Conservation (phyloP, 805 yeast genomes). For the Zygosaccharomyces bailii region DNA sequence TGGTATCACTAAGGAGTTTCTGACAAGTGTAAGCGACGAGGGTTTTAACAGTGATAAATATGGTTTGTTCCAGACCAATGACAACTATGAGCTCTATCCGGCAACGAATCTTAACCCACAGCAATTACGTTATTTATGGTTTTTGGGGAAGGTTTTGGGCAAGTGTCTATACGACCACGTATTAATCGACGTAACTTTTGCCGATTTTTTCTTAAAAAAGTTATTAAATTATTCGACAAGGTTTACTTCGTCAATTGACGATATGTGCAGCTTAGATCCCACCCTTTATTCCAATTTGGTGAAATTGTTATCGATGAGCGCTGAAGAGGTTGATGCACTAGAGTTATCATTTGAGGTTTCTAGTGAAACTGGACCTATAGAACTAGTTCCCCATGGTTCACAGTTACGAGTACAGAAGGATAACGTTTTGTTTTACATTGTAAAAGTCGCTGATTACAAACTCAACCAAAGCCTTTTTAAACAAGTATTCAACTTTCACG, state of each 20-base stretch:
- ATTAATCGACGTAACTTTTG: slow-evolving; percentile 76
- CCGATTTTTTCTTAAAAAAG: slow-evolving; percentile 77
- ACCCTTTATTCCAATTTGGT: slow-evolving; percentile 62
- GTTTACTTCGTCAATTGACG: slow-evolving; percentile 60
- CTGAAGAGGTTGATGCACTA: slow-evolving; percentile 49
- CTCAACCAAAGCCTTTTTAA: slow-evolving; percentile 62
- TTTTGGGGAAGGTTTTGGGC: slow-evolving; percentile 81
- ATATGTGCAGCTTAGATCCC: slow-evolving; percentile 64
- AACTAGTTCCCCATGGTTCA: slow-evolving; percentile 61
- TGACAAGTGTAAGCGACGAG: slow-evolving; percentile 66
- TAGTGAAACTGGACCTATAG: slow-evolving; percentile 49
- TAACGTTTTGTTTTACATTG: slow-evolving; percentile 71
- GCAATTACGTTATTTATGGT: slow-evolving; percentile 43
- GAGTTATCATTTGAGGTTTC: slow-evolving; percentile 66
- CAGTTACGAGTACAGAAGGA: slow-evolving; percentile 50
- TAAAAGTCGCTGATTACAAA: slow-evolving; percentile 73
- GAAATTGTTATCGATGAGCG: slow-evolving; percentile 54
- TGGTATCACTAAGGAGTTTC: slow-evolving; percentile 87
- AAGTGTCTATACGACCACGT: slow-evolving; percentile 84
- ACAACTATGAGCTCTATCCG: slow-evolving; percentile 68
- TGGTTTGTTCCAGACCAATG: slow-evolving; percentile 42
- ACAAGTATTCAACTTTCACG: slow-evolving; percentile 54
- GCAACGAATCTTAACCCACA: slow-evolving; percentile 24
- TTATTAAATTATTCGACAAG: slow-evolving; percentile 46
- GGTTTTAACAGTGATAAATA: slow-evolving; percentile 49